phyloP scores from a whole-genome alignment of 1,284 basidiomycete species.

The Naganishia liquefaciens region DNA sequence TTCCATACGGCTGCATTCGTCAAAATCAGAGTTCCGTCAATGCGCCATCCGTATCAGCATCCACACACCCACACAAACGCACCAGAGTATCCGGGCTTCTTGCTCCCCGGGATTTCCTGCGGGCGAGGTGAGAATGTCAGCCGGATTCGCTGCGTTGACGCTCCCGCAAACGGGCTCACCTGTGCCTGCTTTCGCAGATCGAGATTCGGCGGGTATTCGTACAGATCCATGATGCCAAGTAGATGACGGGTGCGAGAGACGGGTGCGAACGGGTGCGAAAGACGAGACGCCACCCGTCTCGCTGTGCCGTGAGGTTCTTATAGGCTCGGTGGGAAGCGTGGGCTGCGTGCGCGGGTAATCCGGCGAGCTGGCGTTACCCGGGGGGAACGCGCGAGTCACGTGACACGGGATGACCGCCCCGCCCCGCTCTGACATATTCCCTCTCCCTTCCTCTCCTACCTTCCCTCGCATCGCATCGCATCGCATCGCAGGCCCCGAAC shows the following conservation, averaged over 20 bases:
- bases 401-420: neutral
- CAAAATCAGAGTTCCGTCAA: neutral
- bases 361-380: neutral
- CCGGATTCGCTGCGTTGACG: neutral
- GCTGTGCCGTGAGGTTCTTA: too few relatives aligned
- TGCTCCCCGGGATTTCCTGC: slow-evolving; percentile 44
- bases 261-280: neutral
- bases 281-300: neutral
- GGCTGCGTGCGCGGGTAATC: neutral
- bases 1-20: slow-evolving; percentile 12
- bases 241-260: neutral
- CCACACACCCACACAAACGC: slow-evolving; percentile 24
- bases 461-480: too few relatives aligned
- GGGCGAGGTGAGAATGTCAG: neutral
- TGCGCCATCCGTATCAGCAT: too few relatives aligned
- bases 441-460: too few relatives aligned
- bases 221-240: slow-evolving; percentile 37
- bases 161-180: slow-evolving; percentile 39
- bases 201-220: slow-evolving; percentile 39
- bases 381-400: neutral
- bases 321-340: too few relatives aligned
- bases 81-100: slow-evolving; percentile 42
- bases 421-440: too few relatives aligned
- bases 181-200: slow-evolving; percentile 44
- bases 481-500: too few relatives aligned